Base-by-base conservation (phyloP, 805 yeast genomes). In the Trichomonascus vanleenenianus region DNA sequence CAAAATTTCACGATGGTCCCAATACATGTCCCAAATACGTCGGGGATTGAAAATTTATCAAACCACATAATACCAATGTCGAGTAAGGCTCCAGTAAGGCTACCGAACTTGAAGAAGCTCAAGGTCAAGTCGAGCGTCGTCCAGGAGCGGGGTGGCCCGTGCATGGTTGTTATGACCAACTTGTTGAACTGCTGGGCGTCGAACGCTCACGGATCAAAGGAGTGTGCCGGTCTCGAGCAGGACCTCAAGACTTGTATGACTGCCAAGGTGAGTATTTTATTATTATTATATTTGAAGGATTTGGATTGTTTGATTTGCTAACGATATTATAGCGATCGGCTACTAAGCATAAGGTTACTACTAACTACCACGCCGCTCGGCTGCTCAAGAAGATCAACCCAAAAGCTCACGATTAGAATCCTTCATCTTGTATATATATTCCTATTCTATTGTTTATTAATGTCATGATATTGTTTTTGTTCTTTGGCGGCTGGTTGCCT, bases 141-240 rank as follows among this genome's bases (percentile, higher is more conserved):
- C 27, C 71, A 73, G 42, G 70, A 66, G 50, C 78, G 72, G 47
- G 75, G 85, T 40, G 80, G 82, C 55, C 79, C 85, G 47, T 88
- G 96, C 64, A 64, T 79, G 49, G 87, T 85, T 46, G 67, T 83
- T 52, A 85, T 89, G 89, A 81, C 93, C 1, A 81, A 85, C 40
- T 72, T 89, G 62, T 70, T 89, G 55, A 85, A 84, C 72, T 89
- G 97, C 68, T 89, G 97, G 97, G 94, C 96, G 2, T 85, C 96
- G 19, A 85, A 86, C 66, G 91, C 94, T 41, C 95, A 87, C 64
- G 89, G 93, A 49, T 70, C 82, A 18, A 67, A 73, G 9, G 73
- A 68, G 40, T 89, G 97, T 66, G 69, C 73, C 19, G 70, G 68
- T 6, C 65, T 85, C 40, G 94, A 83, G 58, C 62, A 65, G 31